Evolutionary conservation across 306 rosid species (phyloP), one percentile per base, ranked within the genome.

Genomic region (Bauhinia variegata): DNA sequence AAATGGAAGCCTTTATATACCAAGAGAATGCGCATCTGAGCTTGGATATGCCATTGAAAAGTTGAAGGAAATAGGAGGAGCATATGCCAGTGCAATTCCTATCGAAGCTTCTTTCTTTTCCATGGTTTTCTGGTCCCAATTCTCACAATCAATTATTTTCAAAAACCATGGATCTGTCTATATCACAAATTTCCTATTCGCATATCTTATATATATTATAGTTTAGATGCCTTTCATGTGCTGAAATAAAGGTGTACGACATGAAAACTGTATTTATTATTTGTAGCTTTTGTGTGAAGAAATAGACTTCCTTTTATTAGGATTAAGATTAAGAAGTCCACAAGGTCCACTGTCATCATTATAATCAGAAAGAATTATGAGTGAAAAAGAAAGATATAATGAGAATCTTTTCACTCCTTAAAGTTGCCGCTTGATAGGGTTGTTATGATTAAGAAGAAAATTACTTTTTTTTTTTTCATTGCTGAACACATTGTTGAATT

Each of bases 41-140:
- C 31, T 62, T 53, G 87, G 83, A 85, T 85, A 85, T 85, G 90
- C 90, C 80, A 18, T 37, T 68, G 14, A 16, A 66, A 63, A 77
- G 54, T 8, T 53, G 63, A 4, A 50, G 54, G n/a, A 10, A 58
- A 59, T 6, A 43, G 67, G 10, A 66, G 69, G 30, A 57, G 76
- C 66, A 78, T 77, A 79, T 82, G 72, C 83, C 56, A 13, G 82
- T 8, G 59, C 57, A 79, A 79, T 79, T 84, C 82, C 78, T 19
- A 54, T 39, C 11, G 16, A 38, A 65, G 56, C 65, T 38, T 75
- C 78, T 60, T 71, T 79, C 73, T 57, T 64, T 32, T 69, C 70
- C 70, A 42, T 33, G 54, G 2, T 18, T 63, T 42, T 18, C 60
- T 73, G 76, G 78, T 80, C 71, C 75, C 17, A 19, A 59, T 55